Evolutionary conservation across 73 alveolate species (phyloP).

Genomic region (Tetrahymena malaccensis): DNA sequence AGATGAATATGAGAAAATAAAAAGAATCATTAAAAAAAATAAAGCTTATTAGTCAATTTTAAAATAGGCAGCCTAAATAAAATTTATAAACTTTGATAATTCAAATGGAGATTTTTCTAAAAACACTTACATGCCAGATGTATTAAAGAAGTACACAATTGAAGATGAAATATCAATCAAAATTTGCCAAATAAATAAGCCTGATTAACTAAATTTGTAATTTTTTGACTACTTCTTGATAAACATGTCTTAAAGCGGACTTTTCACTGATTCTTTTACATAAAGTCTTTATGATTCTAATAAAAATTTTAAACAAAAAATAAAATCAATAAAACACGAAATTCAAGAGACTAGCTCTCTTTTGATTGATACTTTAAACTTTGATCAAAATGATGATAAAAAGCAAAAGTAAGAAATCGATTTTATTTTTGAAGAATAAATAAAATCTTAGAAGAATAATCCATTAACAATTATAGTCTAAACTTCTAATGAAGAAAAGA

Average conservation of each 20-base stretch:
- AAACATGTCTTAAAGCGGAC: neutral
- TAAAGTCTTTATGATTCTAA: neutral
- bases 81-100: neutral
- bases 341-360: neutral
- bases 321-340: neutral
- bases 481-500: neutral
- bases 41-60: neutral
- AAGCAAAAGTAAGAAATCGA: neutral
- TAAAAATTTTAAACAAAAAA: neutral
- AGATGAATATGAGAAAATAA: neutral
- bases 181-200: neutral
- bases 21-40: neutral
- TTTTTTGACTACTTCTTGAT: neutral
- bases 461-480: neutral
- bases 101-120: neutral
- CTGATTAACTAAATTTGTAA: neutral
- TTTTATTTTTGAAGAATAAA: neutral
- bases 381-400: neutral
- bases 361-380: neutral
- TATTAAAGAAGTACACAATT: neutral
- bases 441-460: neutral
- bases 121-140: neutral
- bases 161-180: neutral
- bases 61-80: neutral
- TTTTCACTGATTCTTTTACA: neutral